Conservation (phyloP, 331 rosid genomes). For the Arachis monticola region DNA sequence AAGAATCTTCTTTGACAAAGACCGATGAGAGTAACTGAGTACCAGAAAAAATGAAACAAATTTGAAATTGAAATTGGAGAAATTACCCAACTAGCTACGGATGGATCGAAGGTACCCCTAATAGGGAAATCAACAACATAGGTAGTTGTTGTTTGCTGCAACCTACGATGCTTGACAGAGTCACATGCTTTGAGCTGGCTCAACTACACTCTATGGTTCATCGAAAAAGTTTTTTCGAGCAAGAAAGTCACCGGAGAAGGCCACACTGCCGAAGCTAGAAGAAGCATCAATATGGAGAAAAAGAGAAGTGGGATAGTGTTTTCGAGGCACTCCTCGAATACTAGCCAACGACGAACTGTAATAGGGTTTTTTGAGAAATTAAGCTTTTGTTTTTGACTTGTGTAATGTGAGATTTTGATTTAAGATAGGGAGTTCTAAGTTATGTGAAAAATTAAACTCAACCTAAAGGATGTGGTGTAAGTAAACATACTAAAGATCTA, state of each 20-base stretch:
- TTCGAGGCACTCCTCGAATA: too few species aligned
- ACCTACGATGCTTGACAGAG: constrained; percentile 65
- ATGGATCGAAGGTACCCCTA: constrained; percentile 75
- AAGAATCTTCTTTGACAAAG: not conserved
- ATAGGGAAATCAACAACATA: constrained; percentile 73
- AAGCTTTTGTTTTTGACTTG: too few species aligned
- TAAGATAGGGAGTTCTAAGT: too few species aligned
- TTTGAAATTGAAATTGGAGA: not conserved
- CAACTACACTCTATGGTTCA: constrained; percentile 59
- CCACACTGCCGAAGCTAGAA: constrained; percentile 36
- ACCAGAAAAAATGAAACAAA: too few species aligned
- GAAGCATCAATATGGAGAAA: constrained; percentile 40
- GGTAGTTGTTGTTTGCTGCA: constrained; percentile 61
- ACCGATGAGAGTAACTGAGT: constrained; percentile 30
- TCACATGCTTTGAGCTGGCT: constrained; percentile 69
- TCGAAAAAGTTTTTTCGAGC: constrained; percentile 79
- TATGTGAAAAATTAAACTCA: too few species aligned
- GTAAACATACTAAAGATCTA: too few species aligned
- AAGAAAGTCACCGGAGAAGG: constrained; percentile 60
- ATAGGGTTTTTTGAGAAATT: too few species aligned
- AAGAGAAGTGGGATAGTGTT: constrained; percentile 33
- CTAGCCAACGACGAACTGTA: too few species aligned
- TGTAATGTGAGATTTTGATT: too few species aligned
- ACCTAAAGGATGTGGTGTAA: too few species aligned
- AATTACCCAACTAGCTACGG: constrained; percentile 61